Evolutionary conservation across 345 rosid genomes (phyloP).

Genomic region (Euphorbia peplus): DNA sequence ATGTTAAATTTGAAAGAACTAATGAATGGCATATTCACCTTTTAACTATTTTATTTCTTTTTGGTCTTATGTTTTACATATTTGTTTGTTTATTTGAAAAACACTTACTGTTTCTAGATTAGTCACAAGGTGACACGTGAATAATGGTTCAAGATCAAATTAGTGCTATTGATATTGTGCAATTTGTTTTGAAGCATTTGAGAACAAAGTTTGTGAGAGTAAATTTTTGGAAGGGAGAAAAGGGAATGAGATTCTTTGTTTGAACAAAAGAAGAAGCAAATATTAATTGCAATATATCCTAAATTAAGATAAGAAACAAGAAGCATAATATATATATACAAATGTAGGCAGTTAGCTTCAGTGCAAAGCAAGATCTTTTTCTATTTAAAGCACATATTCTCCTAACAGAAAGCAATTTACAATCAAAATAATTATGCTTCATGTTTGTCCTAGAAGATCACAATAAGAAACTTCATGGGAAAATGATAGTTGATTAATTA

Average conservation of each 20-base stretch:
- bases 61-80: not conserved
- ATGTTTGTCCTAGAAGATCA: slow-evolving; percentile 15
- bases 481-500: not conserved
- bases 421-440: slow-evolving; percentile 25
- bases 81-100: too few species aligned
- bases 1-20: not conserved
- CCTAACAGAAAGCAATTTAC: slow-evolving; percentile 10
- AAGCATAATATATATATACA: slow-evolving; percentile 18
- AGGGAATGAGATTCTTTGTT: slow-evolving; percentile 34
- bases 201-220: too few species aligned
- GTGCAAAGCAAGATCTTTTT: slow-evolving; percentile 31
- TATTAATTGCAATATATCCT: slow-evolving; percentile 2
- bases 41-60: too few species aligned
- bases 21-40: not conserved
- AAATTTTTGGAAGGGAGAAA: slow-evolving; percentile 9
- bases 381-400: slow-evolving; percentile 28
- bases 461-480: not conserved
- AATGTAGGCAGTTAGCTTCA: slow-evolving; percentile 28
- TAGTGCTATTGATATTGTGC: too few species aligned
- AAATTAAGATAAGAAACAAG: slow-evolving; percentile 25
- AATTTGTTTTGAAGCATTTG: too few species aligned
- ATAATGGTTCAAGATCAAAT: too few species aligned
- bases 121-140: too few species aligned
- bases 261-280: slow-evolving; percentile 30
- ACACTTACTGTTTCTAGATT: too few species aligned